These are phyloP conservation scores for Priceomyces haplophilus DNA, from an alignment of 805 yeast species.

Conservation along the genomic window DNA sequence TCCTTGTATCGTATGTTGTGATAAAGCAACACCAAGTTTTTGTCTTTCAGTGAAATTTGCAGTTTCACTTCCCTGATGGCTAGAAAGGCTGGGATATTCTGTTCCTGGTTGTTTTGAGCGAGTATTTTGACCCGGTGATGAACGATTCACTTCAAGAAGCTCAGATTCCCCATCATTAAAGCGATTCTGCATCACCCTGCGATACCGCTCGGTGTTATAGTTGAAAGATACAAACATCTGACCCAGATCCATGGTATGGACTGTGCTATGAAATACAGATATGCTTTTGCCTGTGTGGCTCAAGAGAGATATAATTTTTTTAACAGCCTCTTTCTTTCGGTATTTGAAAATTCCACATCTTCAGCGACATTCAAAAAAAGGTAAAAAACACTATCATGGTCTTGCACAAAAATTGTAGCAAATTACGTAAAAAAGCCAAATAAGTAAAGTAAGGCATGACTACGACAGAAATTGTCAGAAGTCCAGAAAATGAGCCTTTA, in stretches of 20 bases:
- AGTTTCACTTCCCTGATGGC: too few species aligned
- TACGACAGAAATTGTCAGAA: conserved; percentile 23
- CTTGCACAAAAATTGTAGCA: not conserved
- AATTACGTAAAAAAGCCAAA: not conserved
- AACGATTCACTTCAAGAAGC: not conserved
- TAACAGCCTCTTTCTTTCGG: conserved; percentile 1
- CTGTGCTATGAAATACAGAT: too few species aligned
- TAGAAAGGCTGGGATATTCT: not conserved
- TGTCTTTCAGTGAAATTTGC: too few species aligned
- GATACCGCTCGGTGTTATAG: conserved; percentile 10
- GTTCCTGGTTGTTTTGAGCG: not conserved
- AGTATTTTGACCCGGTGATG: not conserved
- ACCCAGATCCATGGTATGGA: not conserved
- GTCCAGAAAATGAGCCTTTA: conserved; percentile 27
- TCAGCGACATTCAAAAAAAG: not conserved
- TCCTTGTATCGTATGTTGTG: not conserved
- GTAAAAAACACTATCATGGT: not conserved
- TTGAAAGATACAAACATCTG: conserved; percentile 11
- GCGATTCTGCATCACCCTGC: not conserved
- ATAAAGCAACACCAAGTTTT: not conserved
- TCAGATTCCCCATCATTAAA: not conserved
- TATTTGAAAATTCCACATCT: conserved; percentile 1
- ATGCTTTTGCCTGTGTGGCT: not conserved
- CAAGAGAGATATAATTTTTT: not conserved
- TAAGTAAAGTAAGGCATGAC: conserved; percentile 18